These are phyloP conservation scores for Pecoramyces ruminantium DNA, from an alignment of 192 early-diverging fungal species.

Conservation along the genomic window DNA sequence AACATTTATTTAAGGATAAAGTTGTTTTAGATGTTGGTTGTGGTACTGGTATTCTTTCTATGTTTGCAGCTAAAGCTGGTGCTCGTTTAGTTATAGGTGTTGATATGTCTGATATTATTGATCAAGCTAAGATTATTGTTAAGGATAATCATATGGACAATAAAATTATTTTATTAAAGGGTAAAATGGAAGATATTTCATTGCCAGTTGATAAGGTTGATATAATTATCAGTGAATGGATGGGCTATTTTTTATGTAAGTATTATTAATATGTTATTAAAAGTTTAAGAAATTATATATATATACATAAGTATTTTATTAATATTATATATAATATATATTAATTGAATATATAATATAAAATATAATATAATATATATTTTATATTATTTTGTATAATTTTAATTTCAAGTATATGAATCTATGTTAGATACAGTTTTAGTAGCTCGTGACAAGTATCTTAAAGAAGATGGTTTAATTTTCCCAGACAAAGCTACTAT, in stretches of 20 bases:
- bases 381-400: not conserved
- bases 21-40: slow-evolving; percentile 98
- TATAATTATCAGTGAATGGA: slow-evolving; percentile 99
- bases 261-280: not conserved
- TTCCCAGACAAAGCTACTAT: slow-evolving; percentile 75
- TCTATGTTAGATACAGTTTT: slow-evolving; percentile 99
- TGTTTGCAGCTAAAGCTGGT: slow-evolving; percentile 99
- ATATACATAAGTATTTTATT: too few relatives aligned
- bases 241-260: slow-evolving; percentile 89
- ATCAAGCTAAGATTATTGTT: slow-evolving; percentile 84
- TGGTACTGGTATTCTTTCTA: slow-evolving; percentile 93
- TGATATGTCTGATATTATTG: slow-evolving; percentile 96
- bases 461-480: slow-evolving; percentile 78
- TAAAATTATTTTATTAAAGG: slow-evolving; percentile 76
- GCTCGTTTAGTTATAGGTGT: slow-evolving; percentile 88
- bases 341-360: too few relatives aligned
- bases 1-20: slow-evolving; percentile 74
- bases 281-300: too few relatives aligned
- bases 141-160: slow-evolving; percentile 81
- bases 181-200: slow-evolving; percentile 92
- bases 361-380: too few relatives aligned
- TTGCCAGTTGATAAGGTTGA: slow-evolving; percentile 92
- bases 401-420: slow-evolving; percentile 43
- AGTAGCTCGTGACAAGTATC: slow-evolving; percentile 84
- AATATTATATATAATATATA: too few relatives aligned